Base-by-base conservation (phyloP, 164 flowering plant genomes). In the Vitis amurensis region DNA sequence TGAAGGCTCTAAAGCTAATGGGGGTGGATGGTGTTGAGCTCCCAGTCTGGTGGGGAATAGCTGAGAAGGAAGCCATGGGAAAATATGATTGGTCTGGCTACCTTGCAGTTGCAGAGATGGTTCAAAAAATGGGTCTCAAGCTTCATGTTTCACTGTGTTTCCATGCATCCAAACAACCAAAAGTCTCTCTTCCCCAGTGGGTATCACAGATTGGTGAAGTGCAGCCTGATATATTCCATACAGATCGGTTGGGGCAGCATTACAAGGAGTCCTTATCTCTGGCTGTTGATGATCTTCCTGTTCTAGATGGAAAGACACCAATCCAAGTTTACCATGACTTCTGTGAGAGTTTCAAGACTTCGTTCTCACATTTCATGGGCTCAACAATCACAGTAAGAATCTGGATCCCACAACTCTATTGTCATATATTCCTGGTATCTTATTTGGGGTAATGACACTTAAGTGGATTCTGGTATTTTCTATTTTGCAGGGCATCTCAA, bases 11-110 rank as follows among this genome's bases (percentile, higher is more conserved):
- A 86, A 95, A 93, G 79, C 83, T 95, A 8, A 77, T 95, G 72
- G 99, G 98, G 0, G 91, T 91, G 49, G 93, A 90, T 64, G 99
- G 99, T n/a, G 94, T 95, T 50, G 97, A 90, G 76, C 73, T 95
- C 51, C 93, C 99, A 0, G 74, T 95, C 11, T 95, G 92, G 93
- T 95, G 99, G 99, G 99, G 98, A 15, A 55, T 89, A 23, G 97
- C 69, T 12, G 99, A 95, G 87, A 91, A 84, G 68, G 92, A 89
- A 72, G 74, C 79, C 31, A 85, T 80, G 83, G 97, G 97, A 50
- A 77, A 84, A 31, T 90, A 90, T 63, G 80, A 93, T 0, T 95
- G 97, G 98, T 85, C 93, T 1, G 84, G 87, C 48, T 93, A 95
- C 73, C 87, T 88, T 51, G 81, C 83, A 47, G 76, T 93, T 69